Percentiles rank a stretch among this genome's conserved stretches.
phyloP scores from a whole-genome alignment of 129 eudicot species.

The Kitagawia praeruptora region DNA sequence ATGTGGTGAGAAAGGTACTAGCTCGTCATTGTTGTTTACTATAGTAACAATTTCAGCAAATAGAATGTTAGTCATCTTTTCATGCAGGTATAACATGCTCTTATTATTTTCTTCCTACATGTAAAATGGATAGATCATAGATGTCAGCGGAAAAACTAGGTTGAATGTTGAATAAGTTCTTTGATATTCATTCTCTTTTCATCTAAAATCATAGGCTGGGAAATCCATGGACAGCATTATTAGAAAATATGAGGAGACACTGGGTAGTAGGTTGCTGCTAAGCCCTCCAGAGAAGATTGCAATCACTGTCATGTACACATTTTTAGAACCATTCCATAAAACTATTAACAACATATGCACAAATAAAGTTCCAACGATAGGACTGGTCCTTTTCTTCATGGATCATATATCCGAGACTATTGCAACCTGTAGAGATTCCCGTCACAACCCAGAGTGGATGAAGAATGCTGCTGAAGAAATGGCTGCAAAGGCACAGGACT shows the following conservation, averaged over 20 bases:
- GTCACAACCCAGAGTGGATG: conserved; percentile 86
- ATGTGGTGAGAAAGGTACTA: conserved; percentile 75
- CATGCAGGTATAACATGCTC: background rate
- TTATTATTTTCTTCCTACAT: background rate
- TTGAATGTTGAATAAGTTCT: background rate
- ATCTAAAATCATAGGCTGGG: conserved; percentile 44
- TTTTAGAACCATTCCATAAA: conserved; percentile 80
- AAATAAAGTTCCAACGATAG: conserved; percentile 60
- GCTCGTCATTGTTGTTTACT: background rate
- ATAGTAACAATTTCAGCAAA: background rate
- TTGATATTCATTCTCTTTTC: background rate
- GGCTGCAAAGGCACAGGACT: conserved; percentile 48
- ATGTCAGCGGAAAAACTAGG: background rate
- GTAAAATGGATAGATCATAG: background rate
- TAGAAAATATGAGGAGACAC: conserved; percentile 62
- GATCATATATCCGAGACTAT: conserved; percentile 83
- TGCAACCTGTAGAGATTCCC: conserved; percentile 61
- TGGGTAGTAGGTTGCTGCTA: conserved; percentile 51
- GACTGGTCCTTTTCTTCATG: conserved; percentile 94
- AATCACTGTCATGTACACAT: conserved; percentile 51
- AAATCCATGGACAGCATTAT: conserved; percentile 60
- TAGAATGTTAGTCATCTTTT: background rate
- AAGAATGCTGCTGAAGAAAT: conserved; percentile 66
- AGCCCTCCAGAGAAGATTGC: conserved; percentile 67
- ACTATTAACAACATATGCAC: conserved; percentile 83